Conservation (phyloP, 306 rosid species). For the Acacia acuminata region DNA sequence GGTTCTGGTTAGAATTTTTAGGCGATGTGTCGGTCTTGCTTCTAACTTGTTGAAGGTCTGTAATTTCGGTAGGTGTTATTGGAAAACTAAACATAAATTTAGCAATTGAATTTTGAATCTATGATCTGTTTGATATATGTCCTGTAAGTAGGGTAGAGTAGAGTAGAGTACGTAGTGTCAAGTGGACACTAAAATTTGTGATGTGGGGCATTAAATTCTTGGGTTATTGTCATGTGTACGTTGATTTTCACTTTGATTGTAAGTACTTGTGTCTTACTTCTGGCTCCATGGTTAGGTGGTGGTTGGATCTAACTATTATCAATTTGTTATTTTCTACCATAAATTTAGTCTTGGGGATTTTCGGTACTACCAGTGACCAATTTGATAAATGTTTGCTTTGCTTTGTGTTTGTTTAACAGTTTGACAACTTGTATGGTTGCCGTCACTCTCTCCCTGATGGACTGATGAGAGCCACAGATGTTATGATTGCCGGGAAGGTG, state of each 20-base stretch:
- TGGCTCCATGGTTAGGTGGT: neutral
- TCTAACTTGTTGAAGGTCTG: neutral
- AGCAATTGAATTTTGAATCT: neutral
- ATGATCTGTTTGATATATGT: constrained; percentile 6
- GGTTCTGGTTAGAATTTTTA: neutral
- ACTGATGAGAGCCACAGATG: constrained; percentile 96
- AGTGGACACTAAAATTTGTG: neutral
- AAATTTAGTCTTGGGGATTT: neutral
- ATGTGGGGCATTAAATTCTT: neutral
- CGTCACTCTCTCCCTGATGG: constrained; percentile 99
- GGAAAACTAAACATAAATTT: neutral
- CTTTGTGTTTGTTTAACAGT: constrained; percentile 45
- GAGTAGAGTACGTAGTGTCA: neutral
- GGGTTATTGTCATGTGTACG: neutral
- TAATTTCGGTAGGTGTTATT: neutral
- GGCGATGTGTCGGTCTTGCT: neutral
- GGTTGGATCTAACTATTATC: constrained; percentile 8
- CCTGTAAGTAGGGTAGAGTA: too few species aligned
- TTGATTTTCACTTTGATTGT: constrained; percentile 1
- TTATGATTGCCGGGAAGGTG: constrained; percentile 97
- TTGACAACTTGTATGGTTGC: constrained; percentile 98
- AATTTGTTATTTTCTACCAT: constrained; percentile 9
- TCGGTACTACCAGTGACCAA: neutral
- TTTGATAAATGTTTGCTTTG: neutral
- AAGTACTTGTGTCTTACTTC: neutral